Percentiles rank a stretch among this genome's conserved stretches.
Conservation (phyloP, 1,284 basidiomycete genomes). For the Microbotryomycetes sp. region DNA sequence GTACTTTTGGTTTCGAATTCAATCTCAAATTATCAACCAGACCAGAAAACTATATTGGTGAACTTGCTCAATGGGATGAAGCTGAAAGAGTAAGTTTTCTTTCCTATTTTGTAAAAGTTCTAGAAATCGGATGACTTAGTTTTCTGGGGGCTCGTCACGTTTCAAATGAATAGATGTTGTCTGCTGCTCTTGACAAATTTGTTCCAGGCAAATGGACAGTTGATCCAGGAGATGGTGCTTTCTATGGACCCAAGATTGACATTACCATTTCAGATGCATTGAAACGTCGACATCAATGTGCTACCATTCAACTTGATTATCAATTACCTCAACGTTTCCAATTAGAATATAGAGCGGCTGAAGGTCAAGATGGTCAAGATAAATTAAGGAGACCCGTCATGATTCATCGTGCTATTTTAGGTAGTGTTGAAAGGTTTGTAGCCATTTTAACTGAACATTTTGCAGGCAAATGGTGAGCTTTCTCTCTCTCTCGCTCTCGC, state of each 20-base stretch:
- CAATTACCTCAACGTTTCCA: conserved; percentile 98
- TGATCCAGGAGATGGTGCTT: conserved; percentile 92
- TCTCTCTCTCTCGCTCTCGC: neutral
- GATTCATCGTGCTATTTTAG: conserved; percentile 95
- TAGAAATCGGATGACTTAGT: neutral
- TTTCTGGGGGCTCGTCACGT: neutral
- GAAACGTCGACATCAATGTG: conserved; percentile 91
- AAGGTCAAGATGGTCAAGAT: conserved; percentile 48
- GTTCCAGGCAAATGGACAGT: conserved; percentile 88
- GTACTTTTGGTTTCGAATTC: conserved; percentile 96
- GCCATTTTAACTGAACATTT: conserved; percentile 97
- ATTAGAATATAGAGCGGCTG: conserved; percentile 70
- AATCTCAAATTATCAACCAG: conserved; percentile 90
- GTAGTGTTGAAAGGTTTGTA: conserved; percentile 90
- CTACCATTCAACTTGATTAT: conserved; percentile 98
- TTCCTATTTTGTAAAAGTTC: neutral
- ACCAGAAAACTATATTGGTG: conserved; percentile 89
- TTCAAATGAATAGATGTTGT: conserved; percentile 61
- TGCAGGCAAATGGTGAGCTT: conserved; percentile 82
- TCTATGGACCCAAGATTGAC: conserved; percentile 63
- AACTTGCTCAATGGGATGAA: conserved; percentile 79
- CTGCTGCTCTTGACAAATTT: conserved; percentile 72
- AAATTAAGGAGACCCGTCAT: conserved; percentile 80
- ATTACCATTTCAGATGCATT: conserved; percentile 94
- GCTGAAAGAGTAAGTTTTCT: conserved; percentile 63